These are phyloP conservation scores for Eucalyptus marginata DNA, from an alignment of 345 rosid genomes.

Conservation along the genomic window DNA sequence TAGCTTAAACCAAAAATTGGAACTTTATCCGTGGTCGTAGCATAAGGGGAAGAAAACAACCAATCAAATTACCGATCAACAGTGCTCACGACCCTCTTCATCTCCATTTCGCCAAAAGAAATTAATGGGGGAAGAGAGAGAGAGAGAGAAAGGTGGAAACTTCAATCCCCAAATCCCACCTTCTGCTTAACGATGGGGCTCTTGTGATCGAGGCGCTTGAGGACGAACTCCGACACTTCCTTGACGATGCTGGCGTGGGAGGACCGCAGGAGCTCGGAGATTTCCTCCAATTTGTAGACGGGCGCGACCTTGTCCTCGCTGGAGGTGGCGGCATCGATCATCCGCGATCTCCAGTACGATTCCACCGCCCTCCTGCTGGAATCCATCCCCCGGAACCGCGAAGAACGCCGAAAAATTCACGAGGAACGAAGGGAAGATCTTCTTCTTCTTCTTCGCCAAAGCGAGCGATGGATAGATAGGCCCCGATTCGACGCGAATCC, in stretches of 20 bases:
- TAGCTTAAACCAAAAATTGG: neutral
- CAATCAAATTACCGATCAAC: neutral
- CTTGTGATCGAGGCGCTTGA: slow-evolving; percentile 87
- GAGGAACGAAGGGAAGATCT: neutral
- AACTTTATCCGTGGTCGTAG: neutral
- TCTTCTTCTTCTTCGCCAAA: neutral
- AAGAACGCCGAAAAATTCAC: neutral
- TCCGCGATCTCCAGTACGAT: slow-evolving; percentile 93
- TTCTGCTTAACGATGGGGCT: slow-evolving; percentile 93
- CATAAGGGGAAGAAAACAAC: neutral
- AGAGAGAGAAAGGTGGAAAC: neutral
- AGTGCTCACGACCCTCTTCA: neutral
- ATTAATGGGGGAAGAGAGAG: neutral
- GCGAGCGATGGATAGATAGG: neutral
- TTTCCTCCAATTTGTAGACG: slow-evolving; percentile 90
- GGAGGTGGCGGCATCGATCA: slow-evolving; percentile 85
- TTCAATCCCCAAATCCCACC: slow-evolving; percentile 15
- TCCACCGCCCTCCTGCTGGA: slow-evolving; percentile 99
- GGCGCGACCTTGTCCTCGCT: slow-evolving; percentile 94
- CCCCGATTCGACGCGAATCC: neutral
- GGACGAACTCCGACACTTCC: slow-evolving; percentile 73
- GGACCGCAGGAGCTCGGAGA: slow-evolving; percentile 83
- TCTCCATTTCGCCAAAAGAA: neutral
- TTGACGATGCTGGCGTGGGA: slow-evolving; percentile 78
- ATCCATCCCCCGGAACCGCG: slow-evolving; percentile 40